Conservation (phyloP, 495 filamentous ascomycete species). For the Neurospora discreta region DNA sequence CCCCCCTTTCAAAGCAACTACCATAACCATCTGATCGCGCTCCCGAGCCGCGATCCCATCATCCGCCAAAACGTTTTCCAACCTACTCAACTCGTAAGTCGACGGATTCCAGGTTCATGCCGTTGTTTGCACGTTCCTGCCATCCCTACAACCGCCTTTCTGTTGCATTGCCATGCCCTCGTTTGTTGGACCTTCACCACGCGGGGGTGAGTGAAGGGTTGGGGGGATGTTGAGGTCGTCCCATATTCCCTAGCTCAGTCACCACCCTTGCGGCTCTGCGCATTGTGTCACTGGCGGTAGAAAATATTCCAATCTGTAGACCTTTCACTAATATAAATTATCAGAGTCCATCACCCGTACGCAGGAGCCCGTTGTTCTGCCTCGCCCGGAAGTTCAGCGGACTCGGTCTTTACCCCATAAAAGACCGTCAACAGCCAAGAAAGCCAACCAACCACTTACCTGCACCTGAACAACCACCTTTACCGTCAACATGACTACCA, state of each 20-base stretch:
- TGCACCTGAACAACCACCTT: conserved; percentile 4
- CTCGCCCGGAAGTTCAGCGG: conserved; percentile 76
- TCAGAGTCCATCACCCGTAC: conserved; percentile 89
- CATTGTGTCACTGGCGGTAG: conserved; percentile 3
- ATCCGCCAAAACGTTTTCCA: conserved; percentile 81
- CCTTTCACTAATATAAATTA: conserved; percentile 2
- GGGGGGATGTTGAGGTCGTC: neutral
- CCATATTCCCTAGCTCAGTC: neutral
- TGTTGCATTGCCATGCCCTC: neutral
- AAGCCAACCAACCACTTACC: conserved; percentile 15
- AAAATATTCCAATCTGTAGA: neutral
- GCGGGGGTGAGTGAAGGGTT: neutral
- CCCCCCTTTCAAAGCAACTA: neutral
- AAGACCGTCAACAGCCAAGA: conserved; percentile 23
- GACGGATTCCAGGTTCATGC: neutral
- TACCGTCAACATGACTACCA: conserved; percentile 2
- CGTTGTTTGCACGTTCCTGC: too few species aligned
- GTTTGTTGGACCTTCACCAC: neutral
- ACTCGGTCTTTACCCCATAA: conserved; percentile 56
- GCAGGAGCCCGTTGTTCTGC: conserved; percentile 93
- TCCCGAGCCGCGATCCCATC: conserved; percentile 42
- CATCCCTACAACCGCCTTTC: neutral
- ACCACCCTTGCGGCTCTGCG: neutral
- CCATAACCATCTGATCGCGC: conserved; percentile 38
- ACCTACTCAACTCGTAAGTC: conserved; percentile 76